Evolutionary conservation across 2,329 filamentous ascomycete genomes (phyloP), one percentile per base, ranked within the genome.

Genomic region (Coniochaeta sp.): DNA sequence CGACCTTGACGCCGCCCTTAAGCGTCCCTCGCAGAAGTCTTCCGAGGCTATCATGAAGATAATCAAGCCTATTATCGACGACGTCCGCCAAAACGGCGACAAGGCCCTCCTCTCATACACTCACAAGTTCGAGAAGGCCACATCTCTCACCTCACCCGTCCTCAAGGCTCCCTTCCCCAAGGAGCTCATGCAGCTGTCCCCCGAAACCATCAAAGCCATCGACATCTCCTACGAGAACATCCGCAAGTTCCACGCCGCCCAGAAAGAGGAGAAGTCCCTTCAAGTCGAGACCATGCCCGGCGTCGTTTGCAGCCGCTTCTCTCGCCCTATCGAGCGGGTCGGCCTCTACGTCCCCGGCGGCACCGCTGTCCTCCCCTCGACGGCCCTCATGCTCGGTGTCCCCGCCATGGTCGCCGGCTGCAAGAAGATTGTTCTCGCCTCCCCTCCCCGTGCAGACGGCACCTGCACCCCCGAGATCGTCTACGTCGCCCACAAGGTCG

Each of bases 391-490:
- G 94, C 81, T 99, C 51, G 94, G 94, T 65, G 94, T 99, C 4
- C 94, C 94, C 7, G 94, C 94, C 54, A 95, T 95, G 87, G 94
- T 97, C 7, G 94, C 94, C 22, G 94, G 94, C 22, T 99, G 94
- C 78, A 83, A 91, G 72, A 95, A 87, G 70, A 96, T 99, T 55
- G 87, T 99, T 14, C 75, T 99, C 31, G 94, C 94, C 18, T 95
- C 91, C 0, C 94, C 94, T 27, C 94, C 94, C 16, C 85, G 94
- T 40, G 71, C 87, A 0, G 92, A 97, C 63, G 94, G 94, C 48
- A 90, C 86, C 59, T 81, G 97, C 56, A 96, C 92, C 1, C 94
- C 94, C 0, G 94, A 99, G 67, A 96, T 99, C 55, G 92, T 99
- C 51, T 99, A 99, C 66, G 88, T 90, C 30, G 94, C 94, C 3